Base-by-base conservation (phyloP, 768 basidiomycete genomes). In the Tephrocybe sp. region DNA sequence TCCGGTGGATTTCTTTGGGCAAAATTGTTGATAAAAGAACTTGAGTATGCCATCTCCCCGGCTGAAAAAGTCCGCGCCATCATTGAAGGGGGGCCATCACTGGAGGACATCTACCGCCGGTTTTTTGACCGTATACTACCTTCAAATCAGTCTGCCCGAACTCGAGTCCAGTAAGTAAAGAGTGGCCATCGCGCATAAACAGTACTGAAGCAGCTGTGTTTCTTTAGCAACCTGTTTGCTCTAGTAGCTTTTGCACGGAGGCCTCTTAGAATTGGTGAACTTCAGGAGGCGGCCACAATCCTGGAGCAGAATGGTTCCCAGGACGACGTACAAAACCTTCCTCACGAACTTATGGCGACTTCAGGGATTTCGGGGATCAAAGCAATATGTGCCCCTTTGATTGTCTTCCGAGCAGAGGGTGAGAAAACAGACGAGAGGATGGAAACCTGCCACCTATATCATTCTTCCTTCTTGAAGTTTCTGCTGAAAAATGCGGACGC, bases 381-480 rank as follows among this genome's bases (percentile, higher is more conserved):
- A 26, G 25, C n/a, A 44, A 20, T 30, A 24, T 26, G 43, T 30
- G 3, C 43, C 8, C 43, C 43, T 8, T 44, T 44, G 25, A 44
- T 44, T 10, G 28, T 44, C 25, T 44, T 44, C 43, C 23, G 15
- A 30, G 24, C 43, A 30, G 28, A 44, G 25, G 28, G 30, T 44
- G 25, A 44, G 17, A 11, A 44, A 17, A 28, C 26, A 4, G 43
- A 44, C 43, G 43, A 44, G 28, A 28, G 26, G 25, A 44, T 30
- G 43, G 43, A 44, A 44, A 15, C 30, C 43, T 44, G 43, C n/a
- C 43, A 44, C 43, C 30, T 44, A 26, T 44, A 17, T 44, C 43
- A 44, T 30, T 44, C n/a, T n/a, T n/a, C n/a, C 18, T n/a, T 30
- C 28, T 11, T 30, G n/a, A n/a, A n/a, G n/a, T n/a, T n/a, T n/a